Base-by-base conservation (phyloP, 140 eudicot species). In the Artemisia princeps region DNA sequence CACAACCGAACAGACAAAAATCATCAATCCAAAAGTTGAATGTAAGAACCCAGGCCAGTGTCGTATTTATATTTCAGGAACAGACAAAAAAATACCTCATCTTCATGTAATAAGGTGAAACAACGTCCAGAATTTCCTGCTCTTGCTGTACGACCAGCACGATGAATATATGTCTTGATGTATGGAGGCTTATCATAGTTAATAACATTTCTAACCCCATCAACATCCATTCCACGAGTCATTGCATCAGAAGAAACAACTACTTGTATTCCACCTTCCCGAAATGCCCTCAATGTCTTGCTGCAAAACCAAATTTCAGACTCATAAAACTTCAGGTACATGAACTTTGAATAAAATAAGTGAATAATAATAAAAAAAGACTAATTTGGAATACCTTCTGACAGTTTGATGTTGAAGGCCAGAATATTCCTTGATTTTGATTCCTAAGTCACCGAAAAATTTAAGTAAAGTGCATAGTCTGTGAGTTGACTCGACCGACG, bases 111-210 rank as follows among this genome's bases (percentile, higher is more conserved):
- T 72, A 90, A 64, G 30, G 97, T 87, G 73, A 87, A 87, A 81
- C 97, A 90, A 11, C 83, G 78, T 13, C 97, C 97, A 54, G 76
- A 51, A 40, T 81, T 84, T 48, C 94, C 94, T 6, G 95, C 97
- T 80, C 97, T 83, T 59, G 97, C 97, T 50, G 97, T 90, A 48
- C 97, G 87, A 59, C 97, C 97, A 67, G 94, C 97, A 45, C 97
- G 94, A 75, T 90, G 97, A 75, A 90, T 81, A 67, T 84, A 90
- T 48, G 94, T 87, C 77, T 90, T 90, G 15, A 90, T 79, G 72
- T 74, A 84, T 8, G 81, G 67, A 26, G 97, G 97, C 70, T 78
- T 79, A 62, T 90, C 97, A 52, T 90, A 90, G 60, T 87, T 90
- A n/a, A 90, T 84, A 33, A 90, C 95, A 67, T 87, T 90, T 81